phyloP scores from a whole-genome alignment of 192 early-diverging fungal species.

The Umbelopsis sp. region DNA sequence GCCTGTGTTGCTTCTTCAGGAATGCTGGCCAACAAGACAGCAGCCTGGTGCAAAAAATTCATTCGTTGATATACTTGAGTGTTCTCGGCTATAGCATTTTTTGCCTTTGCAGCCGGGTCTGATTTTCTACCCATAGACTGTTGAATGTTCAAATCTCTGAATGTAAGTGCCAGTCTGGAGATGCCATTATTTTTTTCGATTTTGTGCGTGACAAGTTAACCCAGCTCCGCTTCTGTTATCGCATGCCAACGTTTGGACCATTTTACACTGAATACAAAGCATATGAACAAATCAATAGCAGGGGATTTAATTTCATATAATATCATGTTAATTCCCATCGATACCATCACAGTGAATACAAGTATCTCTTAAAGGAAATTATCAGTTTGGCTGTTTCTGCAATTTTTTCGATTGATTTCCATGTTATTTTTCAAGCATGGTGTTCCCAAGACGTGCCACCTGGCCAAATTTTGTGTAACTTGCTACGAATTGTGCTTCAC shows the following conservation, averaged over 20 bases:
- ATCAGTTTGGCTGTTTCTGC: neutral
- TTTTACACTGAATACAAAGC: no score
- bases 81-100: constrained; percentile 38
- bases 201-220: no score
- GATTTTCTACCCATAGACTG: neutral
- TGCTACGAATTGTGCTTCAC: constrained; percentile 13
- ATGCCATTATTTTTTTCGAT: no score
- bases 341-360: neutral
- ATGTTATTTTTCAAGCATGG: no score
- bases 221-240: no score
- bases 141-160: neutral
- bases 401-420: neutral
- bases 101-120: neutral
- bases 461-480: constrained; percentile 10
- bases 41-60: constrained; percentile 70
- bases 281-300: no score
- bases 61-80: constrained; percentile 63
- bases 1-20: constrained; percentile 11
- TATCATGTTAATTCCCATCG: no score
- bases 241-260: no score
- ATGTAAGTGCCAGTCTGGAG: neutral
- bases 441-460: no score
- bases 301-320: no score
- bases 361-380: neutral
- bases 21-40: constrained; percentile 57